Conservation (phyloP, 192 early-diverging fungal species). For the Phlyctochytrium planicorne region DNA sequence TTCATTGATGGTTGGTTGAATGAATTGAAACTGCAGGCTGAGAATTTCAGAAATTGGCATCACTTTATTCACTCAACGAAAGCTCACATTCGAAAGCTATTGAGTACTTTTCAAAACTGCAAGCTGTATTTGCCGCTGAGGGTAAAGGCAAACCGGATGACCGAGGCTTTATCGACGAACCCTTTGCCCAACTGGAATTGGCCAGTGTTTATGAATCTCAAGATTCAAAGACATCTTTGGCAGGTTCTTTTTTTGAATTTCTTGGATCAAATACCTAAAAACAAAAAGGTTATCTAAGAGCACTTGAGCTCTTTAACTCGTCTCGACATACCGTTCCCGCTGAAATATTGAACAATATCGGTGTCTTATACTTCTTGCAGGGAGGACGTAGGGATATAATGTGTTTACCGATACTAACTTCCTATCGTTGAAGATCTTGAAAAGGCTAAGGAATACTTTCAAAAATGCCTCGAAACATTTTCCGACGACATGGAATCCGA, state of each 20-base stretch:
- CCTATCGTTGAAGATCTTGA: neutral
- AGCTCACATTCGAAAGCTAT: slow-evolving; percentile 14
- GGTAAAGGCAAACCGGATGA: slow-evolving; percentile 6
- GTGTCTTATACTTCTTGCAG: slow-evolving; percentile 62
- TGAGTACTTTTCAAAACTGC: slow-evolving; percentile 24
- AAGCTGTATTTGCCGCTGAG: slow-evolving; percentile 11
- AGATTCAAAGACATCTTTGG: slow-evolving; percentile 28
- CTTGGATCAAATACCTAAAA: slow-evolving; percentile 6
- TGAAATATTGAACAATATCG: slow-evolving; percentile 87
- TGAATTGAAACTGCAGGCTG: neutral
- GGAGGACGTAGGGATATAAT: slow-evolving; percentile 7
- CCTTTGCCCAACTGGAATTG: slow-evolving; percentile 36
- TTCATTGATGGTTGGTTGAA: slow-evolving; percentile 23
- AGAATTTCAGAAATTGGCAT: slow-evolving; percentile 23
- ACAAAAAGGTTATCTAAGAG: slow-evolving; percentile 28
- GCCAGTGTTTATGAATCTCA: slow-evolving; percentile 26
- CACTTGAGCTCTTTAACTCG: slow-evolving; percentile 26
- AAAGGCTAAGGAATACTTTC: neutral
- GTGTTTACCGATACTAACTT: neutral
- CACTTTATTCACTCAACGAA: slow-evolving; percentile 21
- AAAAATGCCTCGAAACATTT: neutral
- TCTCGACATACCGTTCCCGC: slow-evolving; percentile 29
- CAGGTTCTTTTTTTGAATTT: slow-evolving; percentile 17
- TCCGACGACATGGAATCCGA: slow-evolving; percentile 12
- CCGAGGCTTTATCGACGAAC: slow-evolving; percentile 29